Evolutionary conservation across 2,329 filamentous ascomycete genomes (phyloP).

Genomic region (Ceratocystis cubensis): DNA sequence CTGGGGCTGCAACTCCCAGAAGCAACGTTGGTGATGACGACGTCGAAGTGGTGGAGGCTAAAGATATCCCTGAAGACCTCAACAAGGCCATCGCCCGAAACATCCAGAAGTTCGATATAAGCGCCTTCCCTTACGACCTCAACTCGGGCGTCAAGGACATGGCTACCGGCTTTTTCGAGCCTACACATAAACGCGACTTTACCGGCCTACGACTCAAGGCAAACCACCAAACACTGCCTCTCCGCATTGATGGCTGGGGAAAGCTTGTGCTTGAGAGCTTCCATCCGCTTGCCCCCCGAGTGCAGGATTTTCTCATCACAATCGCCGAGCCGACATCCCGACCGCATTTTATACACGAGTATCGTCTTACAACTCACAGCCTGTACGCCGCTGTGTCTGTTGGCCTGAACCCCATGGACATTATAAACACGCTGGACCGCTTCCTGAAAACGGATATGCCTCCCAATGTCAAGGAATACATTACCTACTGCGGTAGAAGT

Average conservation of each 20-base stretch:
- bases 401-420: constrained; percentile 78
- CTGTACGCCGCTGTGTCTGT: constrained; percentile 92
- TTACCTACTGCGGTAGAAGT: constrained; percentile 66
- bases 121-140: constrained; percentile 35
- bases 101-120: constrained; percentile 46
- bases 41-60: constrained; percentile 28
- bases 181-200: constrained; percentile 49
- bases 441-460: constrained; percentile 83
- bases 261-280: constrained; percentile 91
- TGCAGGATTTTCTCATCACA: constrained; percentile 89
- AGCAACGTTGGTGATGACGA: constrained; percentile 46
- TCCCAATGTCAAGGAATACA: constrained; percentile 66
- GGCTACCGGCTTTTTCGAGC: constrained; percentile 36
- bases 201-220: constrained; percentile 71
- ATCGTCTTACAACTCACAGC: constrained; percentile 80
- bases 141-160: constrained; percentile 30
- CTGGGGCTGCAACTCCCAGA: constrained; percentile 47
- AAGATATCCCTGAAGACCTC: constrained; percentile 34
- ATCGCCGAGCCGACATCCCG: constrained; percentile 88
- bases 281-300: constrained; percentile 71
- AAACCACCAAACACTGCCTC: constrained; percentile 76
- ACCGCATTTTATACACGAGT: constrained; percentile 86
- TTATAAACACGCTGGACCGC: constrained; percentile 75
- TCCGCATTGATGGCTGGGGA: constrained; percentile 85
- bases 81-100: constrained; percentile 42